phyloP scores from a whole-genome alignment of 1,284 basidiomycete genomes.

The Sporisorium graminicola region DNA sequence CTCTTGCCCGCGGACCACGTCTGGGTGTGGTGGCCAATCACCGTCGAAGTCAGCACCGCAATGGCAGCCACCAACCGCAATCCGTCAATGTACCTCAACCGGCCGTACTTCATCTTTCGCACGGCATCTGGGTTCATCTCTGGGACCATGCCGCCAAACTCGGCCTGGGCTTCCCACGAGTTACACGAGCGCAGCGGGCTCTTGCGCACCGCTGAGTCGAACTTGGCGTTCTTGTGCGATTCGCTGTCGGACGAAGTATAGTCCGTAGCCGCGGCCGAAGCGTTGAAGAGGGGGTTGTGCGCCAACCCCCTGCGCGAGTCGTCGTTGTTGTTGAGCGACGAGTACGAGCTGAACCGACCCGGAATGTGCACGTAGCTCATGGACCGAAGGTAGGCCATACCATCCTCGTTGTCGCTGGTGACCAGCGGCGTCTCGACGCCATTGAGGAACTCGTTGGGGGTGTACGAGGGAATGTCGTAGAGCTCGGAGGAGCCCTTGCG shows the following conservation, averaged over 20 bases:
- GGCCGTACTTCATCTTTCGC: slow-evolving; percentile 47
- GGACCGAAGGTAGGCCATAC: slow-evolving; percentile 48
- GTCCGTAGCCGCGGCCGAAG: slow-evolving; percentile 24
- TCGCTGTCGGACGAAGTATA: slow-evolving; percentile 29
- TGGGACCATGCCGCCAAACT: slow-evolving; percentile 5
- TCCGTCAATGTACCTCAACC: slow-evolving; percentile 46
- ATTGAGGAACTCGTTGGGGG: slow-evolving; percentile 15
- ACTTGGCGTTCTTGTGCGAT: slow-evolving; percentile 25
- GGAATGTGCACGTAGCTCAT: slow-evolving; percentile 47
- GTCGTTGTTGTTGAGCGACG: slow-evolving; percentile 7
- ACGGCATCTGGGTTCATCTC: slow-evolving; percentile 10
- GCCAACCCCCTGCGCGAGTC: slow-evolving; percentile 24
- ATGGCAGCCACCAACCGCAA: slow-evolving; percentile 43
- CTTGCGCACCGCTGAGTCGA: slow-evolving; percentile 14
- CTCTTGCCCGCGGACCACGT: slow-evolving; percentile 36
- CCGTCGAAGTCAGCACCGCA: slow-evolving; percentile 36
- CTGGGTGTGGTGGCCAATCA: slow-evolving; percentile 18
- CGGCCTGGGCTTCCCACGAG: slow-evolving; percentile 36
- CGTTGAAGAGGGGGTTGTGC: slow-evolving; percentile 36
- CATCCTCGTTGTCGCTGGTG: slow-evolving; percentile 32
- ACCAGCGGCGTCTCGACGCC: slow-evolving; percentile 36
- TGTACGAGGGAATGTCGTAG: slow-evolving; percentile 18
- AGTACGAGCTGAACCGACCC: slow-evolving; percentile 37
- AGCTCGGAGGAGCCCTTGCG: slow-evolving; percentile 18
- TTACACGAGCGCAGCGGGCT: slow-evolving; percentile 33